Evolutionary conservation across 192 early-diverging fungal species (phyloP), one percentile per base, ranked within the genome.

Genomic region (Coemansia sp.): DNA sequence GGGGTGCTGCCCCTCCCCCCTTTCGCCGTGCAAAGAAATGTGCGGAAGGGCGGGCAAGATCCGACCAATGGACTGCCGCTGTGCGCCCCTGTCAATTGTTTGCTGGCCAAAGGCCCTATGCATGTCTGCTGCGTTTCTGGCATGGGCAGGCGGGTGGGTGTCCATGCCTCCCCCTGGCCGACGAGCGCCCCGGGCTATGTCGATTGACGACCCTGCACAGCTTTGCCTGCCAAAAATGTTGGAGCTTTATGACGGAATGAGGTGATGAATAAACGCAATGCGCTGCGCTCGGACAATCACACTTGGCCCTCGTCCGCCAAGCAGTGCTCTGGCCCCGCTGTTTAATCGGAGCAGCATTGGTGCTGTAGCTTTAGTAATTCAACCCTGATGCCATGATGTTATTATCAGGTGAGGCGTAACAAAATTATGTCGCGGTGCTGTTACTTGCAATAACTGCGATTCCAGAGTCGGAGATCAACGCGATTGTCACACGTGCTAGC

Each of bases 21-120:
- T 29, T 48, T 49, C 45, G 11, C 59, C 59, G 47, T 16, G 23
- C 32, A 27, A 55, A 55, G 32, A 13, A 54, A 54, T 27, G 52
- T 5, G n/a, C 23, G 23, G 24, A 54, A 27, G 32, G 6, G 54
- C 54, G 54, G 54, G 16, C 26, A 16, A 13, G 52, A 55, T 55
- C 35, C 24, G 54, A 7, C 54, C 54, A 55, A 55, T 55, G 22
- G 54, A 32, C 27, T 54, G 23, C 53, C 53, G 24, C 23, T 24
- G 16, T 54, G 27, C 27, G 13, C 53, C 27, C 53, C 53, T 26
- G 54, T 27, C 54, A 55, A 55, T 55, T 55, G 54, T 55, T 32
- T 19, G 19, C 48, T 20, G 8, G 27, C 27, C 14, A 54, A 23
- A 24, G 52, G 52, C 11, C 14, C 20, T 27, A 14, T 54, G 23